A percentile compares a stretch with the other conserved stretches of the same genome.
Conservation (phyloP, 768 basidiomycete species). For the Trametes cinnabarina region DNA sequence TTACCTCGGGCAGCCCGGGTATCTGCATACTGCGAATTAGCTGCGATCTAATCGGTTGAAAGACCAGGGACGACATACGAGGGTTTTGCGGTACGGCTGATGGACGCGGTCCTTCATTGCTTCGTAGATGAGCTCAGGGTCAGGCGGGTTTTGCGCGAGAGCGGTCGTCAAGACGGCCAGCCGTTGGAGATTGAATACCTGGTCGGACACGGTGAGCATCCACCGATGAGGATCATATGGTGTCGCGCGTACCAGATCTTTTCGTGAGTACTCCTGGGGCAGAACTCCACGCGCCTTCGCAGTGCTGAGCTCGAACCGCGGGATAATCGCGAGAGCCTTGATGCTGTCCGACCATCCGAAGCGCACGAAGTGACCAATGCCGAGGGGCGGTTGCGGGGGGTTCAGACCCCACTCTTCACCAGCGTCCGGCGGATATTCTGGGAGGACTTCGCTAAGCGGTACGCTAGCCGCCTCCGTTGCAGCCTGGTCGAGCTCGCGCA, state of each 20-base stretch:
- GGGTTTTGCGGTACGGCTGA: slow-evolving; percentile 88
- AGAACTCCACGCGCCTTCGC: slow-evolving; percentile 90
- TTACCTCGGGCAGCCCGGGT: slow-evolving; percentile 92
- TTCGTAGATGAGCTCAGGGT: slow-evolving; percentile 96
- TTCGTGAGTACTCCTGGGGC: slow-evolving; percentile 80
- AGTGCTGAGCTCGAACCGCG: slow-evolving; percentile 93
- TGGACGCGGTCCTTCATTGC: slow-evolving; percentile 99
- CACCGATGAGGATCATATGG: background rate
- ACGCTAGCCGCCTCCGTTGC: slow-evolving; percentile 85
- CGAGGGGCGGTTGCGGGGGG: slow-evolving; percentile 83
- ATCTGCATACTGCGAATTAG: slow-evolving; percentile 52
- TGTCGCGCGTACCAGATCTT: slow-evolving; percentile 72
- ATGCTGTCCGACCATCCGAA: slow-evolving; percentile 85
- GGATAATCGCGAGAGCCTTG: slow-evolving; percentile 92
- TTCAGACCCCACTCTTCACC: slow-evolving; percentile 87
- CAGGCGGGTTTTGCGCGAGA: slow-evolving; percentile 84
- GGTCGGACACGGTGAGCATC: slow-evolving; percentile 3
- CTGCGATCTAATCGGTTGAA: background rate
- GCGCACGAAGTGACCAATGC: slow-evolving; percentile 92
- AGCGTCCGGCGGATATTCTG: slow-evolving; percentile 92
- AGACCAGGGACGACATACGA: slow-evolving; percentile 49
- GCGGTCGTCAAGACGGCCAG: slow-evolving; percentile 96
- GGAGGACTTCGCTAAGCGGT: slow-evolving; percentile 92
- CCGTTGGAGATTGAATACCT: slow-evolving; percentile 98
- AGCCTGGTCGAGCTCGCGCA: slow-evolving; percentile 80